Conservation (phyloP, 139 green algal species). For the Raphidocelis subcapitata region DNA sequence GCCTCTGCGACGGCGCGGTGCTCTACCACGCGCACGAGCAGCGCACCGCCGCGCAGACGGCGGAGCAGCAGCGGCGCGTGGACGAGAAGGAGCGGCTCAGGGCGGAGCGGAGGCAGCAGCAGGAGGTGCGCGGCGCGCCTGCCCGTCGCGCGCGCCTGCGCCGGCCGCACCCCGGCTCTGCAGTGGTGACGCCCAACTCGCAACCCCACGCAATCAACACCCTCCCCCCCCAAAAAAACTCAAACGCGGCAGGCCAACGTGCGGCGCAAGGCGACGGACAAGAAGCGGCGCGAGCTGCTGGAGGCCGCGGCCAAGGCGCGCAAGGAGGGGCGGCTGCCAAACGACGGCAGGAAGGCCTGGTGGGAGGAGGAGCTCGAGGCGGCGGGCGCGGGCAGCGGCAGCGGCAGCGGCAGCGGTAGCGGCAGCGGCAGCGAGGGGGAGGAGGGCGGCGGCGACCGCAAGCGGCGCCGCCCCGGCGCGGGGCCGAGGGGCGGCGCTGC, state of each 20-base stretch:
- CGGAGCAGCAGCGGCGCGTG: slow-evolving; percentile 46
- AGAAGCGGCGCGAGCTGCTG: not conserved
- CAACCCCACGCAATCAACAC: too few relatives aligned
- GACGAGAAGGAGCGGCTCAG: slow-evolving; percentile 45
- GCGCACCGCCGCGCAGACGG: slow-evolving; percentile 58
- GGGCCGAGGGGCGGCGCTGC: not conserved
- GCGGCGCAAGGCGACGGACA: slow-evolving; percentile 45
- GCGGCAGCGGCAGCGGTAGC: slow-evolving; percentile 4
- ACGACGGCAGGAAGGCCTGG: not conserved
- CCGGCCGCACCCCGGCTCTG: too few relatives aligned
- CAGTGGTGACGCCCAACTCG: too few relatives aligned
- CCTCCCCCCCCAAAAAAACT: too few relatives aligned
- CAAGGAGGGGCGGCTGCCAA: not conserved
- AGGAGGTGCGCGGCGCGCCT: too few relatives aligned
- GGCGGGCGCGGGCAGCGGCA: too few relatives aligned
- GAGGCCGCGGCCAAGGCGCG: not conserved
- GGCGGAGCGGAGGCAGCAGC: slow-evolving; percentile 60
- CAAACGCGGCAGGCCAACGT: too few relatives aligned
- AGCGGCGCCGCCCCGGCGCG: slow-evolving; percentile 24
- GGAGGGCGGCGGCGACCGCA: not conserved
- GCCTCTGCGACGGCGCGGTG: slow-evolving; percentile 75
- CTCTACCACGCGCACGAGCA: slow-evolving; percentile 86
- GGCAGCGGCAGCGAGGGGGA: slow-evolving; percentile 4
- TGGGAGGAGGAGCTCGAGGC: slow-evolving; percentile 32
- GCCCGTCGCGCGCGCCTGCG: too few relatives aligned